Evolutionary conservation across 2,329 filamentous ascomycete species (phyloP), one percentile per base, ranked within the genome.

Genomic region (Grosmannia huntii): DNA sequence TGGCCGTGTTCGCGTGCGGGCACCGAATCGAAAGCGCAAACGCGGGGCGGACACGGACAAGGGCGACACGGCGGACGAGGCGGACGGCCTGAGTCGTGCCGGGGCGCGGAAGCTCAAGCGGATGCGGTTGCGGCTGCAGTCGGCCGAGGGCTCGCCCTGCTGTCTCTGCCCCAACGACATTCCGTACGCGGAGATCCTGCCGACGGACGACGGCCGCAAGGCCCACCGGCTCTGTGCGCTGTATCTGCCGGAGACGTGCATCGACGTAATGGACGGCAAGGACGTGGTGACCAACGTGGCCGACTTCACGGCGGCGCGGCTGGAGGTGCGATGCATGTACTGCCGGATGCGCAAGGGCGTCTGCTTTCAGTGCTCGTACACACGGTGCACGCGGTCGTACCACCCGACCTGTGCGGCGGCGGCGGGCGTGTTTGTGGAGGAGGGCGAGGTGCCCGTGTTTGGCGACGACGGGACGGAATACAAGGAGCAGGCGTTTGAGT

Each of bases 321-420:
- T 95, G 64, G 90, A 95, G 28, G 84, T 97, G 64, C 96, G 95
- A 71, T 99, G 94, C 70, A 84, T 95, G 61, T 96, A 89, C 73
- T 99, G 94, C 68, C 89, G 91, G 38, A 95, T 90, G 36, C 95
- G 94, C 71, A 88, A 87, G 59, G 94, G 94, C n/a, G 90, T 90
- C 19, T 96, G 92, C 72, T 95, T 99, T 73, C 92, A 97, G 70
- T 99, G 94, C 72, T 95, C 90, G 1, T 86, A 90, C 65, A 92
- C 91, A 75, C 97, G 96, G 70, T 99, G 94, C 66, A 87, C 89
- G 4, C 80, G 94, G 62, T 87, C 92, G 10, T 99, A 96, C 71
- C 94, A 99, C 69, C 89, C 92, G 19, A 97, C 91, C 1, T 99
- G 94, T 69, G 94, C 94, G 3, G 86, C 90, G 9, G 85, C 92